Percentiles rank a stretch among this genome's conserved stretches.
Evolutionary conservation across 192 early-diverging fungal species (phyloP).

Genomic region (Backusella westeae): DNA sequence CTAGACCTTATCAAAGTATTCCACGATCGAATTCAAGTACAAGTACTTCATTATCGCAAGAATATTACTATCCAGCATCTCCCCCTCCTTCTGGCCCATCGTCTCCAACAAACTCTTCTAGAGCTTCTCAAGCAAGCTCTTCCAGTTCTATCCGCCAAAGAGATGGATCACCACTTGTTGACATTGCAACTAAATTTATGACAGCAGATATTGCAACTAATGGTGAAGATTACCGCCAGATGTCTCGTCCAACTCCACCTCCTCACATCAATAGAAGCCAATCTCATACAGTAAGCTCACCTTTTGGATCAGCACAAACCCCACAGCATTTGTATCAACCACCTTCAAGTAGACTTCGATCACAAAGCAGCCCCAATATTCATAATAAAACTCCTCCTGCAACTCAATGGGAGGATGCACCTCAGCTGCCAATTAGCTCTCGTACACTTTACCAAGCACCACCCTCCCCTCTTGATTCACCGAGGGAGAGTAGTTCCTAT

Average conservation of each 20-base stretch:
- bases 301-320: not conserved
- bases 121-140: constrained; percentile 34
- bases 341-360: constrained; percentile 44
- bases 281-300: constrained; percentile 4
- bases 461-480: constrained; percentile 13
- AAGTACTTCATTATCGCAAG: constrained; percentile 3
- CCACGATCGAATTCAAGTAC: constrained; percentile 14
- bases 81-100: constrained; percentile 57
- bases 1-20: constrained; percentile 7
- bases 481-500: not conserved
- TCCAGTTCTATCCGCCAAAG: constrained; percentile 39
- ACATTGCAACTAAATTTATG: constrained; percentile 56
- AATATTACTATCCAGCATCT: constrained; percentile 43
- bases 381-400: constrained; percentile 21
- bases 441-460: constrained; percentile 8
- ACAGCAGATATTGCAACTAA: constrained; percentile 28
- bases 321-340: constrained; percentile 12
- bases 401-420: not conserved
- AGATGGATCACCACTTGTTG: constrained; percentile 46
- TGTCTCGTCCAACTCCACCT: constrained; percentile 15
- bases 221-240: constrained; percentile 29
- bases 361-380: constrained; percentile 59
- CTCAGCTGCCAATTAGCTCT: constrained; percentile 3
- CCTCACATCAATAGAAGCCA: constrained; percentile 11
- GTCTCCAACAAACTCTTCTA: constrained; percentile 47